Percentiles rank a stretch among this genome's conserved stretches.
These are phyloP conservation scores for Coemansia sp. DNA, from an alignment of 371 early-diverging fungal species.

Conservation along the genomic window DNA sequence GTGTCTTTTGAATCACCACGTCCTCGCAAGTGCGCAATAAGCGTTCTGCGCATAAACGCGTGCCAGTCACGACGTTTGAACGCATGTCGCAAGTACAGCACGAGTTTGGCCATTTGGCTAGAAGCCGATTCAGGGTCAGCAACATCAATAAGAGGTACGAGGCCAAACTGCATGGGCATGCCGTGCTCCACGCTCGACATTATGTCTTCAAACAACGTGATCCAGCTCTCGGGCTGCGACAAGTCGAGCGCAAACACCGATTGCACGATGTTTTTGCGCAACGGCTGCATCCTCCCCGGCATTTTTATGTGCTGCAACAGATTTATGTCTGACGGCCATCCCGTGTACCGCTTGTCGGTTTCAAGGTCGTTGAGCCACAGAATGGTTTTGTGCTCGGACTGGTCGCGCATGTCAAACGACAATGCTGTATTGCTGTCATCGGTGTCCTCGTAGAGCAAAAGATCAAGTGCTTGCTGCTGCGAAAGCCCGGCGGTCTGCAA, in stretches of 20 bases:
- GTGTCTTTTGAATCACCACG: background rate
- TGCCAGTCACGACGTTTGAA: slow-evolving; percentile 40
- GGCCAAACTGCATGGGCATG: slow-evolving; percentile 81
- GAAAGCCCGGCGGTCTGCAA: slow-evolving; percentile 59
- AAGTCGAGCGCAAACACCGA: slow-evolving; percentile 70
- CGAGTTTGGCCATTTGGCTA: slow-evolving; percentile 54
- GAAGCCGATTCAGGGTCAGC: slow-evolving; percentile 33
- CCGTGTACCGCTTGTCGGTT: slow-evolving; percentile 70
- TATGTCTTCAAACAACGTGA: slow-evolving; percentile 57
- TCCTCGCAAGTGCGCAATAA: slow-evolving; percentile 17
- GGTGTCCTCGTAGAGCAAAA: slow-evolving; percentile 54
- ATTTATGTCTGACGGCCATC: slow-evolving; percentile 62
- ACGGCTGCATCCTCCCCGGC: slow-evolving; percentile 70
- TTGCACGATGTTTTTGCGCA: slow-evolving; percentile 71
- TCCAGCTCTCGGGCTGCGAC: slow-evolving; percentile 54
- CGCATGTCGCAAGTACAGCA: slow-evolving; percentile 52
- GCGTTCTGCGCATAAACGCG: slow-evolving; percentile 22
- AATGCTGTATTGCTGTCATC: slow-evolving; percentile 9
- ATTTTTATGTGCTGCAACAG: slow-evolving; percentile 60
- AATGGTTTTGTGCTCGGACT: slow-evolving; percentile 53
- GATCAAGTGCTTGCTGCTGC: slow-evolving; percentile 61
- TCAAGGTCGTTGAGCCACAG: slow-evolving; percentile 91
- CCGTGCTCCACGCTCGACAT: slow-evolving; percentile 61
- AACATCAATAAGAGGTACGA: slow-evolving; percentile 63
- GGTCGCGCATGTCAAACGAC: slow-evolving; percentile 80